phyloP scores from a whole-genome alignment of 768 basidiomycete species.

The Termitomyces sp. region DNA sequence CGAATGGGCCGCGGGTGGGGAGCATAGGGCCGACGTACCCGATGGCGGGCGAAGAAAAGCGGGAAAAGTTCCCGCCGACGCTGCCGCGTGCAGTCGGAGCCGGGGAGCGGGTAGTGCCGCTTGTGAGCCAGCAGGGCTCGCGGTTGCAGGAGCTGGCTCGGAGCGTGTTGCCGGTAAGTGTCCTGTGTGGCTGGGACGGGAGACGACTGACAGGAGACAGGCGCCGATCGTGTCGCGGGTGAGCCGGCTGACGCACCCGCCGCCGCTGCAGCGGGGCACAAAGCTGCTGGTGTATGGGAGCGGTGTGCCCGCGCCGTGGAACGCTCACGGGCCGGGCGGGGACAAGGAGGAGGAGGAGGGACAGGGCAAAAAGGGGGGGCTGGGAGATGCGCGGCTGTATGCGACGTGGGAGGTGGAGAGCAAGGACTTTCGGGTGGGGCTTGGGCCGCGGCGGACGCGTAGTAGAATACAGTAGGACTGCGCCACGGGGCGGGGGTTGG shows the following conservation, averaged over 20 bases:
- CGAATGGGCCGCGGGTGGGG: slow-evolving; percentile 57
- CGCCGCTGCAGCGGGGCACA: slow-evolving; percentile 48
- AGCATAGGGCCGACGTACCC: slow-evolving; percentile 66
- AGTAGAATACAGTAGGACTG: neutral
- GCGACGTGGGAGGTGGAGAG: slow-evolving; percentile 55
- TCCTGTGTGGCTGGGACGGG: neutral
- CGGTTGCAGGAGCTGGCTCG: slow-evolving; percentile 65
- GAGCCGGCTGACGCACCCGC: slow-evolving; percentile 60
- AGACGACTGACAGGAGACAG: slow-evolving; percentile 22
- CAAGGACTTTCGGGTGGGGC: slow-evolving; percentile 39
- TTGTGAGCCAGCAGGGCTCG: slow-evolving; percentile 58
- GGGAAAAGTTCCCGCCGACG: slow-evolving; percentile 46
- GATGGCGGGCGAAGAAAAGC: slow-evolving; percentile 26
- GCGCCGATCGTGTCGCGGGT: slow-evolving; percentile 53
- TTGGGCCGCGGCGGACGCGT: slow-evolving; percentile 27
- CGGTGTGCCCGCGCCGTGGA: slow-evolving; percentile 51
- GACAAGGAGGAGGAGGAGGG: slow-evolving; percentile 20
- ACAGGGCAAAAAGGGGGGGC: slow-evolving; percentile 22
- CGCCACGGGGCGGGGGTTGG: slow-evolving; percentile 30
- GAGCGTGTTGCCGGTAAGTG: slow-evolving; percentile 60
- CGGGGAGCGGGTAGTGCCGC: slow-evolving; percentile 52
- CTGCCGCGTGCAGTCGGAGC: slow-evolving; percentile 38
- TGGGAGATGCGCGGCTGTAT: slow-evolving; percentile 49
- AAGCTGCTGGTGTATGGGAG: slow-evolving; percentile 42
- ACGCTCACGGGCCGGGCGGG: slow-evolving; percentile 31